Evolutionary conservation across 495 filamentous ascomycete species (phyloP).

Genomic region (Daldinia decipiens): DNA sequence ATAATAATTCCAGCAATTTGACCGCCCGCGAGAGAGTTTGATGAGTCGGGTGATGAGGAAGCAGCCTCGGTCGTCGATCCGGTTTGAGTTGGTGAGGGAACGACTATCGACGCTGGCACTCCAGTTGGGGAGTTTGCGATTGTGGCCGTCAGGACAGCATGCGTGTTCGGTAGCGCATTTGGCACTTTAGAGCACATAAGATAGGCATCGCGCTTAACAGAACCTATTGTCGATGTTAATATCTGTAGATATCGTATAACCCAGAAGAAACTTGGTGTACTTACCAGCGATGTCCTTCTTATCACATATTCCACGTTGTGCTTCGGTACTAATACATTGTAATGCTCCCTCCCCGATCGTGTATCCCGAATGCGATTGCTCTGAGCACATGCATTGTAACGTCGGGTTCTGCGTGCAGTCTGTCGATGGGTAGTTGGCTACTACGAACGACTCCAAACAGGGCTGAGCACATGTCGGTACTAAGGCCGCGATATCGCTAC

Average conservation of each 20-base stretch:
- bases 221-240: conserved; percentile 45
- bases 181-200: conserved; percentile 66
- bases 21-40: conserved; percentile 44
- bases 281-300: conserved; percentile 52
- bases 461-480: conserved; percentile 72
- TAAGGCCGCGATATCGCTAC: conserved; percentile 56
- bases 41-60: conserved; percentile 14
- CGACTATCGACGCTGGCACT: conserved; percentile 36
- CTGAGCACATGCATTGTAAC: conserved; percentile 70
- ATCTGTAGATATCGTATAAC: not conserved
- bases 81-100: conserved; percentile 25
- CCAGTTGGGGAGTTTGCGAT: conserved; percentile 32
- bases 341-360: conserved; percentile 76
- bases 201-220: conserved; percentile 57
- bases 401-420: conserved; percentile 61
- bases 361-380: conserved; percentile 67
- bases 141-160: conserved; percentile 67
- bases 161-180: conserved; percentile 66
- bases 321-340: conserved; percentile 67
- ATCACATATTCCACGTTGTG: conserved; percentile 53
- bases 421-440: conserved; percentile 63
- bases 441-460: conserved; percentile 72
- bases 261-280: conserved; percentile 22
- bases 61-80: conserved; percentile 18
- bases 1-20: conserved; percentile 62